Evolutionary conservation across 345 rosid genomes (phyloP), one percentile per base, ranked within the genome.

Genomic region (Eucalyptus guilfoylei): DNA sequence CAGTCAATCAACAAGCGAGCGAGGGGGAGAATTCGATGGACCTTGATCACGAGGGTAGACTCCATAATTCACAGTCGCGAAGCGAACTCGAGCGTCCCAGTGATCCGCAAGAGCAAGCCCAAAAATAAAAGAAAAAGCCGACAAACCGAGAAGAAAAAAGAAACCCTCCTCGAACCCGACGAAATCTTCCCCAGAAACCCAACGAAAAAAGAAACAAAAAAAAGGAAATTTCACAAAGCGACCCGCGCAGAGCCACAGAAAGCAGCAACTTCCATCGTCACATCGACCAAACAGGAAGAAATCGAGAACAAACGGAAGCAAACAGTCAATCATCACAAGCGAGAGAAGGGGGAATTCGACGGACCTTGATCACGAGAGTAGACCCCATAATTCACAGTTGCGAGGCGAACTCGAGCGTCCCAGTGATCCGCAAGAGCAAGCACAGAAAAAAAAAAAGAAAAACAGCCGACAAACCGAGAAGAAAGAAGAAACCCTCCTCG

Each of bases 1-100:
- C 32, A 13, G 32, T 28, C 34, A 14, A 62, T 52, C 21, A 17
- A 69, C 40, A 69, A 69, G 37, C 80, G 9, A 37, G 85, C 15
- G 14, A 37, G 21, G 37, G 37, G 28, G 47, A 44, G 85, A 76
- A 76, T 21, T 10, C 60, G 86, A 24, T 86, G 34, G 64, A 89
- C 91, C 91, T 89, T 89, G 91, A 89, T 89, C 60, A 89, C 91
- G 50, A 80, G 89, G n/a, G 87, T 24, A 60, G 89, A 89, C 49
- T 89, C 89, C 91, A 89, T 89, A 21, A 21, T 17, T 60, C 49
- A 86, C n/a, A 30, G 34, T 28, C 13, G 44, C 30, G 49, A 44
- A 17, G 24, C 62, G 49, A 86, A 45, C 60, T 60, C 54, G 49
- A 50, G 80, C 91, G 91, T 89, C 58, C 91, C 89, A 55, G 64